Conservation (phyloP, 192 early-diverging fungal species). For the Coemansia sp. region DNA sequence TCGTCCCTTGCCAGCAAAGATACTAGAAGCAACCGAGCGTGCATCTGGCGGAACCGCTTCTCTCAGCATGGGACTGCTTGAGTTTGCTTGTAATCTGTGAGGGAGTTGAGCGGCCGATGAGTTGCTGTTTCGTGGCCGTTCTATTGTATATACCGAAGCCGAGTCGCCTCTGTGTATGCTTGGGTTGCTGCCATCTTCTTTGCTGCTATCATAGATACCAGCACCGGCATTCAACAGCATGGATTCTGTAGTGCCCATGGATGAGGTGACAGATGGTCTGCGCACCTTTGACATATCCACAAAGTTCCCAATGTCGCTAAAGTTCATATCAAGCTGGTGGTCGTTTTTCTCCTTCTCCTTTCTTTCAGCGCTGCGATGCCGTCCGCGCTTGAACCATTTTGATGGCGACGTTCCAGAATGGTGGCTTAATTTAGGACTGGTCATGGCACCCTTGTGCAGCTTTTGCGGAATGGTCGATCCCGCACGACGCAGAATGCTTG, state of each 20-base stretch:
- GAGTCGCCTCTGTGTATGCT: slow-evolving; percentile 13
- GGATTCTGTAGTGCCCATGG: slow-evolving; percentile 45
- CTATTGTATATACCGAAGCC: slow-evolving; percentile 18
- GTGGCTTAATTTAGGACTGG: slow-evolving; percentile 13
- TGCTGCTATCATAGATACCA: slow-evolving; percentile 34
- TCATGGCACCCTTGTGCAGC: slow-evolving; percentile 10
- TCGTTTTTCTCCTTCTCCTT: slow-evolving; percentile 16
- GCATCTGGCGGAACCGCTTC: slow-evolving; percentile 37
- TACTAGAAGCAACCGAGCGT: slow-evolving; percentile 49
- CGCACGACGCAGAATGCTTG: slow-evolving; percentile 34
- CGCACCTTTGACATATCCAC: slow-evolving; percentile 53
- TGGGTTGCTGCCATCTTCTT: slow-evolving; percentile 18
- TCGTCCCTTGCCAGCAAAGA: slow-evolving; percentile 31
- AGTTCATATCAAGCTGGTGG: slow-evolving; percentile 56
- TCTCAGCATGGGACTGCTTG: slow-evolving; percentile 35
- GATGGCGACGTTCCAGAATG: slow-evolving; percentile 26
- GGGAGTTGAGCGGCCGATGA: slow-evolving; percentile 28
- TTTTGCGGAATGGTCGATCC: slow-evolving; percentile 34
- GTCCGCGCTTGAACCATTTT: slow-evolving; percentile 48
- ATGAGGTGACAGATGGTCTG: slow-evolving; percentile 49
- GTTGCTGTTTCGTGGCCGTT: slow-evolving; percentile 31
- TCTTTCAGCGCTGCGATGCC: slow-evolving; percentile 23
- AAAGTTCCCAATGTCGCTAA: slow-evolving; percentile 50
- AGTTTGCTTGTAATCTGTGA: slow-evolving; percentile 25
- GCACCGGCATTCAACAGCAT: slow-evolving; percentile 29